Base-by-base conservation (phyloP, 2,329 filamentous ascomycete genomes). In the Coniochaeta ligniaria region DNA sequence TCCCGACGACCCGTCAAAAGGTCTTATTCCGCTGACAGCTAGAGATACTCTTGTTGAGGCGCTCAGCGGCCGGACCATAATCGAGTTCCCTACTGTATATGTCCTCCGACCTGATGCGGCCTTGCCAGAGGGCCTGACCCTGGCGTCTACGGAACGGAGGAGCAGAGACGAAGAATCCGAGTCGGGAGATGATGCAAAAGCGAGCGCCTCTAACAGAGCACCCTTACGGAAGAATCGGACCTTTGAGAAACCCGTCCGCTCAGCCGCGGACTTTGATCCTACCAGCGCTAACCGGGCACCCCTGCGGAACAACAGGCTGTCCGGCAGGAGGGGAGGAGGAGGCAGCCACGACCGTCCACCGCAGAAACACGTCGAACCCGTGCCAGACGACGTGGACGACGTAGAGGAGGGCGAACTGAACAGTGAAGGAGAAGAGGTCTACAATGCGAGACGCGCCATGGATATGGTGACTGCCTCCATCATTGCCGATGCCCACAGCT, bases 51-150 rank as follows among this genome's bases (percentile, higher is more conserved):
- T 92, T 4, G 75, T 76, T 1, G 73, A 78, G 1, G 76, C 77
- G 7, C 78, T 93, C 0, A 72, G 72, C n/a, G 78, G 80, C 9
- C 81, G 80, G 35, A 81, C 79, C 0, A 78, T 93, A 0, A 74
- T 91, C 7, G 90, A 92, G 67, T 92, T 87, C 63, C 90, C 90
- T 1, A 91, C 88, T 0, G 78, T 92, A 14, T 86, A 88, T 68
- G 80, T 83, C 6, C 74, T 90, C 8, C 72, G 78, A 0, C 63
- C 66, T 8, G 47, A 36, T 1, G 59, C 36, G 8, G 8, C 11
- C 0, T 60, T 72, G n/a, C 70, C 71, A 0, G 43, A 62, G 1
- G 68, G 68, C 0, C 66, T 65, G 54, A 47, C 64, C 1, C 50
- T 70, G 1, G 70, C 65, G 2, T 65, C 65, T 5, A 64, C 64